Evolutionary conservation across 257 asterid species (phyloP), one percentile per base, ranked within the genome.

Genomic region (Petrea volubilis): DNA sequence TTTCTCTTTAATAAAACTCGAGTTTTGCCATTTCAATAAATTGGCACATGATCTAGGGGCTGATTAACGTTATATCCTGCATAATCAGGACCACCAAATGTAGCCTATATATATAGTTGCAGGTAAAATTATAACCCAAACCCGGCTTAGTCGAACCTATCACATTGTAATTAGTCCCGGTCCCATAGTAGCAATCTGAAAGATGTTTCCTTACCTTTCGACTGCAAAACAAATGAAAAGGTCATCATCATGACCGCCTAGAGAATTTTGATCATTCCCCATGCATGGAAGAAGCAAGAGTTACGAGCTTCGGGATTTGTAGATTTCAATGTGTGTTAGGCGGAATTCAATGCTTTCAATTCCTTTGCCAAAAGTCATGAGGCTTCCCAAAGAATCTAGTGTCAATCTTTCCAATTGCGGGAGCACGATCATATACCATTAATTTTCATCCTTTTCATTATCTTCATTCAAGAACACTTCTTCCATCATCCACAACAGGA

Each of bases 261-360:
- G n/a, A n/a, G n/a, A 38, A 7, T 38, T 38, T 38, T 1, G 43
- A 7, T 12, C 9, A 7, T 38, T 12, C 8, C 50, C 2, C n/a
- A n/a, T 0, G 5, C 3, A 47, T 12, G n/a, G 24, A 7, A 25
- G 66, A 12, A 34, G 18, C 33, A 12, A 52, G 6, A 38, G 27
- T 40, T 40, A 17, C 55, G 52, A 68, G 11, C 10, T 43, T 5
- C 3, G 15, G 0, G 38, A 70, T 1, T 6, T 3, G 0, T 0
- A 0, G 12, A 70, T 13, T 0, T 0, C 7, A 38, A 52, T 15
- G 0, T 1, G 1, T 4, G 46, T 5, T 23, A 70, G 31, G 29
- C 67, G 67, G 33, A 57, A 56, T 13, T 57, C 67, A 18, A 49
- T 49, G 47, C 60, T 47, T 31, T 47, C 71, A 15, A 56, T 23